Evolutionary conservation across 768 basidiomycete genomes (phyloP).

Genomic region (Amanita pseudoporphyria): DNA sequence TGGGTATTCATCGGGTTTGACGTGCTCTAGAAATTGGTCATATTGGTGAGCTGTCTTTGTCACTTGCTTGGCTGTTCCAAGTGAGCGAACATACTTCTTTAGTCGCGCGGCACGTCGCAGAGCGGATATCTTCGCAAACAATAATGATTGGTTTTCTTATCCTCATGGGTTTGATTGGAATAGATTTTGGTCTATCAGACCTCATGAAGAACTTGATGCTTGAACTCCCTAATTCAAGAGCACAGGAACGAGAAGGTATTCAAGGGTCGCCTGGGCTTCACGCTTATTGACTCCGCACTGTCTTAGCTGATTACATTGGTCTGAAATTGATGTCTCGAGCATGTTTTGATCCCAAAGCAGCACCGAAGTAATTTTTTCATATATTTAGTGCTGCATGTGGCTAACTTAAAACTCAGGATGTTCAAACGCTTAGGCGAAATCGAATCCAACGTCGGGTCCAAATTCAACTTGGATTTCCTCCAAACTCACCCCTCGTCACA

Average conservation of each 20-base stretch:
- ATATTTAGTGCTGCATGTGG: background rate
- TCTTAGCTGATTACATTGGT: constrained; percentile 77
- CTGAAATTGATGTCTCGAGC: constrained; percentile 71
- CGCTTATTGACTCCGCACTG: background rate
- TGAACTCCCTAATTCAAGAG: constrained; percentile 77
- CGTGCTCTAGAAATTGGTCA: constrained; percentile 64
- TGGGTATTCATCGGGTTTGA: background rate
- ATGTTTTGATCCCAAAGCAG: constrained; percentile 77
- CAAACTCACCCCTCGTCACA: constrained; percentile 74
- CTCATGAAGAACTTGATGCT: constrained; percentile 41
- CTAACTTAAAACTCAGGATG: constrained; percentile 36
- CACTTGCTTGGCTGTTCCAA: background rate
- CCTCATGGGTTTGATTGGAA: constrained; percentile 38
- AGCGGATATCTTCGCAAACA: constrained; percentile 39
- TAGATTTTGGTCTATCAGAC: constrained; percentile 44
- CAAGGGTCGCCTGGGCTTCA: background rate
- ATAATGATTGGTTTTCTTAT: constrained; percentile 31
- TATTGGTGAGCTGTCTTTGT: constrained; percentile 33
- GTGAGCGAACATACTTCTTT: background rate
- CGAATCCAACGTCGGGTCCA: constrained; percentile 32
- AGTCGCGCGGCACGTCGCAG: constrained; percentile 40
- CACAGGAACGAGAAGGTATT: constrained; percentile 72
- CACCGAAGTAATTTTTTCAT: constrained; percentile 48
- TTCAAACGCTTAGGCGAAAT: constrained; percentile 55
- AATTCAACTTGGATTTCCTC: constrained; percentile 43